Evolutionary conservation across 1,139 yeast genomes (phyloP).

Genomic region (Zhuliangozyma parablackwelliae): DNA sequence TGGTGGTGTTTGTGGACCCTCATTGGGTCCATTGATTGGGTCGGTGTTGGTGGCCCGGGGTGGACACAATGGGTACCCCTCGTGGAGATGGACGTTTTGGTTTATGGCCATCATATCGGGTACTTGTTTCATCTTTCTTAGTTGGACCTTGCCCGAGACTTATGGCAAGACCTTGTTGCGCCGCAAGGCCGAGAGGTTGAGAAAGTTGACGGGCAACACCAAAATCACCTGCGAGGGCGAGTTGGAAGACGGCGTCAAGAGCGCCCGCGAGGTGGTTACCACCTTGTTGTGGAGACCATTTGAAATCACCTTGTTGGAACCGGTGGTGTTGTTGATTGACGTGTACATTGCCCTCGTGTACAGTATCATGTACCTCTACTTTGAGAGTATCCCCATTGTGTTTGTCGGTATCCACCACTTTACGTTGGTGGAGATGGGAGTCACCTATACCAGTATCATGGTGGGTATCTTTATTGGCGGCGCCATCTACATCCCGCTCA

Average conservation of each 20-base stretch:
- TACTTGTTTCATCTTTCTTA: constrained; percentile 24
- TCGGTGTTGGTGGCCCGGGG: constrained; percentile 19
- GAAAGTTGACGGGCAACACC: constrained; percentile 41
- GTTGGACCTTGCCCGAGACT: constrained; percentile 48
- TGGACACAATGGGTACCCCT: constrained; percentile 7
- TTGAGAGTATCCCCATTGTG: constrained; percentile 32
- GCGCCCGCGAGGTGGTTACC: constrained; percentile 14
- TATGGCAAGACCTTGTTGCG: constrained; percentile 40
- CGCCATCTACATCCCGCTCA: constrained; percentile 16
- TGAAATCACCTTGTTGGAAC: constrained; percentile 27
- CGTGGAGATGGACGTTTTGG: constrained; percentile 49
- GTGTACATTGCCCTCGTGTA: constrained; percentile 28
- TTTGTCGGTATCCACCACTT: constrained; percentile 20
- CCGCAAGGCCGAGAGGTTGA: constrained; percentile 43
- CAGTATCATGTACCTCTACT: constrained; percentile 29
- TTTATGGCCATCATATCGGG: constrained; percentile 34
- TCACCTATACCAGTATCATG: constrained; percentile 18
- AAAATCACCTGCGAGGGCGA: constrained; percentile 39
- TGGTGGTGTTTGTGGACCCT: constrained; percentile 30
- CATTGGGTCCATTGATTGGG: constrained; percentile 32
- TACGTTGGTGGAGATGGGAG: constrained; percentile 23
- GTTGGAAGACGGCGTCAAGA: constrained; percentile 32
- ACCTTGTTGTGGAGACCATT: constrained; percentile 29
- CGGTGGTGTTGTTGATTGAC: constrained; percentile 28
- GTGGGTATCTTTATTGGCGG: constrained; percentile 20